phyloP scores from a whole-genome alignment of 78 protist species.

The Pigoraptor vietnamica region DNA sequence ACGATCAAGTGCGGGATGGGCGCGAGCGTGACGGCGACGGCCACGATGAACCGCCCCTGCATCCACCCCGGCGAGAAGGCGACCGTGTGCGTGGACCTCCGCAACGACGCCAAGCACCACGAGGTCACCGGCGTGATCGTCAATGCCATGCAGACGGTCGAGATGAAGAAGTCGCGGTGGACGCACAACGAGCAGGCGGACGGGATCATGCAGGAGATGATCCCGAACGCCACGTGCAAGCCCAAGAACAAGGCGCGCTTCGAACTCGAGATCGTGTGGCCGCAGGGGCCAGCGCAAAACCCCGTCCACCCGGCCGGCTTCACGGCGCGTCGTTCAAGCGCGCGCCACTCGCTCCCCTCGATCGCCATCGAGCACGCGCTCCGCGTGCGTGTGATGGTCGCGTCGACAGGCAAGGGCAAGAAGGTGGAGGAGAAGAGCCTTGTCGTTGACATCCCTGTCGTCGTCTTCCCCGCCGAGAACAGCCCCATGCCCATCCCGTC shows the following conservation, averaged over 20 bases:
- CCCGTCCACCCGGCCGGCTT: background rate
- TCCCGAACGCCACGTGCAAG: background rate
- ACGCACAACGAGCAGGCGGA: background rate
- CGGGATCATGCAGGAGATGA: background rate
- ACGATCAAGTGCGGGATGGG: background rate
- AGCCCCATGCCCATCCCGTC: no score
- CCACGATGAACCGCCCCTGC: background rate
- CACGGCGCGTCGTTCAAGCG: background rate
- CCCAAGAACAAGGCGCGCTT: background rate
- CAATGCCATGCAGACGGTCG: background rate
- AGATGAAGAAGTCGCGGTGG: background rate
- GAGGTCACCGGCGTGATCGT: background rate
- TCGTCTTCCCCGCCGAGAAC: background rate
- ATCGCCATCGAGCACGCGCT: background rate
- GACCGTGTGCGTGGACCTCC: background rate
- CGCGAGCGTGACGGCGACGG: background rate
- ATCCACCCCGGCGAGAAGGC: background rate
- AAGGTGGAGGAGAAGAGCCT: background rate
- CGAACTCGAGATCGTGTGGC: background rate
- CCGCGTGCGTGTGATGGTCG: background rate
- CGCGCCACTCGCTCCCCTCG: background rate
- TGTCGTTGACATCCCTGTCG: background rate
- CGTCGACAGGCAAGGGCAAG: background rate
- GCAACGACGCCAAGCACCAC: background rate
- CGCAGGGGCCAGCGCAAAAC: background rate